Evolutionary conservation across 2,329 filamentous ascomycete genomes (phyloP).

Genomic region (Lachnellula cervina): DNA sequence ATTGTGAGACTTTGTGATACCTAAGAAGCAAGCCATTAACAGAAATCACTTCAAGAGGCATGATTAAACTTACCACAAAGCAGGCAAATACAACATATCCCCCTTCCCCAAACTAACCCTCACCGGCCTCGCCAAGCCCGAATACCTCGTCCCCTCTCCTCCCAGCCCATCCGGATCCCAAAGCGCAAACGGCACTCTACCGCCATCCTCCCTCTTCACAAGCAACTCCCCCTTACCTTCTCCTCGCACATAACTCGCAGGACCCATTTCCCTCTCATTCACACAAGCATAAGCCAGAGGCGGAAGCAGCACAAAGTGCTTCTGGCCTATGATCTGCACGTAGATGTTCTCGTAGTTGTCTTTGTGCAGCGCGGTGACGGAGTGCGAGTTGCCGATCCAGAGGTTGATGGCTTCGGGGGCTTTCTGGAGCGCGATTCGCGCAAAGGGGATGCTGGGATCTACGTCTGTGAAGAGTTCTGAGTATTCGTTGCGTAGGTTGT

Average conservation of each 20-base stretch:
- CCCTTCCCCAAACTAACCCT: slow-evolving; percentile 65
- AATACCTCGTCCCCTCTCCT: slow-evolving; percentile 50
- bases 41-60: background rate
- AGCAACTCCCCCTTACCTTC: background rate
- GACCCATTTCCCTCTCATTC: slow-evolving; percentile 53
- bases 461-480: slow-evolving; percentile 56
- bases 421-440: slow-evolving; percentile 62
- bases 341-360: slow-evolving; percentile 87
- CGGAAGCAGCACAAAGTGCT: slow-evolving; percentile 72
- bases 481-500: slow-evolving; percentile 75
- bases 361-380: slow-evolving; percentile 69
- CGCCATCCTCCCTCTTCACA: slow-evolving; percentile 21
- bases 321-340: slow-evolving; percentile 66
- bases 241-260: slow-evolving; percentile 51
- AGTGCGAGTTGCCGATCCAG: slow-evolving; percentile 72
- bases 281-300: slow-evolving; percentile 65
- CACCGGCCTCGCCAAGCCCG: slow-evolving; percentile 53
- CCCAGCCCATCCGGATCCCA: slow-evolving; percentile 58
- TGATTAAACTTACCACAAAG: slow-evolving; percentile 60
- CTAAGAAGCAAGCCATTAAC: slow-evolving; percentile 30
- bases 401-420: slow-evolving; percentile 73
- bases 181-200: slow-evolving; percentile 60
- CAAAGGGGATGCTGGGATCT: slow-evolving; percentile 62
- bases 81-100: slow-evolving; percentile 78
- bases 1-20: slow-evolving; percentile 79